These are phyloP conservation scores for Peronospora destructor DNA, from an alignment of 352 stramenopile species.

Conservation along the genomic window DNA sequence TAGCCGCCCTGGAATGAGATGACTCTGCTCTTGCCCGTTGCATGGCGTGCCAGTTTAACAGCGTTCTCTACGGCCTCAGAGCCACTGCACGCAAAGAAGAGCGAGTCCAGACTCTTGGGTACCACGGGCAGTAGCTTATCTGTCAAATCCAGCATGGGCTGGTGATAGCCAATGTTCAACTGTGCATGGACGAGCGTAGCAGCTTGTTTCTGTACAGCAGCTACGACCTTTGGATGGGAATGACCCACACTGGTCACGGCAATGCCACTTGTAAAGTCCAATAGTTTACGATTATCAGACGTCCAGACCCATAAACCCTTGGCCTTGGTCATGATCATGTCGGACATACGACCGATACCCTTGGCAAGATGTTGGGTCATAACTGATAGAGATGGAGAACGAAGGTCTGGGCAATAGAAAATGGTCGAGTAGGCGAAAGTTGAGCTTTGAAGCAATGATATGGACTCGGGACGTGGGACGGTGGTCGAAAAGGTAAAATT, in stretches of 20 bases:
- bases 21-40: constrained; percentile 84
- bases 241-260: constrained; percentile 90
- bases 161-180: constrained; percentile 90
- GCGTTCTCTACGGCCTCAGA: constrained; percentile 91
- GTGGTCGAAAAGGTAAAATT: constrained; percentile 10
- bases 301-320: constrained; percentile 86
- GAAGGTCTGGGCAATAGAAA: background rate
- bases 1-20: constrained; percentile 91
- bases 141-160: constrained; percentile 88
- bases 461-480: constrained; percentile 17
- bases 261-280: constrained; percentile 92
- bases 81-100: constrained; percentile 88
- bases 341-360: constrained; percentile 77
- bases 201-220: constrained; percentile 87
- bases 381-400: constrained; percentile 21
- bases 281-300: constrained; percentile 76
- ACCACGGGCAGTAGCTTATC: constrained; percentile 71
- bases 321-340: constrained; percentile 79
- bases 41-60: constrained; percentile 88
- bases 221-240: constrained; percentile 87
- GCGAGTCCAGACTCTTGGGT: constrained; percentile 76
- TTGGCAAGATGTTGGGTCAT: constrained; percentile 65
- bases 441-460: no score
- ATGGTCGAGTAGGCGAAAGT: no score
- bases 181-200: constrained; percentile 86